These are phyloP conservation scores for Ustilago loliicola DNA, from an alignment of 1,284 basidiomycete genomes.

Conservation along the genomic window DNA sequence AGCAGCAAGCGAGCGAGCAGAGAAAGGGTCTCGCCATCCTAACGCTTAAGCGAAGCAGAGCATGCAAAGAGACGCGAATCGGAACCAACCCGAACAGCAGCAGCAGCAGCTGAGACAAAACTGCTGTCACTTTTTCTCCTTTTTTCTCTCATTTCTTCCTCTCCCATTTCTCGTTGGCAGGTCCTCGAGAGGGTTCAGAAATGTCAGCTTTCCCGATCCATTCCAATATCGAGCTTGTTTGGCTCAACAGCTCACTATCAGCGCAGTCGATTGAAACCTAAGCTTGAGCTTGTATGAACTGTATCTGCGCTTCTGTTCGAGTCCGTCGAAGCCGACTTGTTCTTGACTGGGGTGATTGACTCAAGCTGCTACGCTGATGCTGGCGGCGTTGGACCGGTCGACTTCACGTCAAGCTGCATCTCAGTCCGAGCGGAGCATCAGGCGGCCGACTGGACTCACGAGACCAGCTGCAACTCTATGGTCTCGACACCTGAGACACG, in stretches of 20 bases:
- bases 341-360: too few species aligned
- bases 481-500: background rate
- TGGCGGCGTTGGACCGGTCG: too few species aligned
- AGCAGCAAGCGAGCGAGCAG: background rate
- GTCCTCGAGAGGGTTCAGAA: background rate
- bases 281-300: too few species aligned
- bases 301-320: too few species aligned
- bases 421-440: slow-evolving; percentile 9
- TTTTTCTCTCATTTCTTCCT: background rate
- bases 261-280: too few species aligned
- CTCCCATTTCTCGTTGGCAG: background rate
- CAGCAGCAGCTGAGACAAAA: background rate
- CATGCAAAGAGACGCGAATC: background rate
- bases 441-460: background rate
- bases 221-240: too few species aligned
- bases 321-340: background rate
- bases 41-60: slow-evolving; percentile 7
- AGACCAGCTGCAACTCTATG: background rate
- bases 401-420: slow-evolving; percentile 6
- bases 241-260: too few species aligned
- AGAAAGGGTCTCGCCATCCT: slow-evolving; percentile 3
- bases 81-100: slow-evolving; percentile 8
- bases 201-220: background rate
- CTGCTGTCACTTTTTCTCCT: slow-evolving; percentile 7
- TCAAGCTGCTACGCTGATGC: too few species aligned